Conservation (phyloP, 1,284 basidiomycete species). For the Ceratobasidium sp. region DNA sequence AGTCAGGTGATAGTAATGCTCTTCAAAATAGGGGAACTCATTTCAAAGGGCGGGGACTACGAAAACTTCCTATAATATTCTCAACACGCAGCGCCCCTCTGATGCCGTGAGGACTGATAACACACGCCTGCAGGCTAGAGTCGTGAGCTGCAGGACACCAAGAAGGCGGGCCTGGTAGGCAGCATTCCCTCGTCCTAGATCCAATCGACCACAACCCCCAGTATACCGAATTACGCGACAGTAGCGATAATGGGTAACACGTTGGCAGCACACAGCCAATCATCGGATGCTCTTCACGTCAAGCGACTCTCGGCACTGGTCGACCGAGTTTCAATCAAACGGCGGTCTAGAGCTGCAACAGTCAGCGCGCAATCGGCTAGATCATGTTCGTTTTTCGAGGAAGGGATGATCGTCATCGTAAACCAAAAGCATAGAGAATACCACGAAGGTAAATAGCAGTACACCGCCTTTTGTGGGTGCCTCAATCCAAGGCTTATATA, state of each 20-base stretch:
- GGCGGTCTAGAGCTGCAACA: conserved; percentile 1
- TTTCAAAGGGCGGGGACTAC: background rate
- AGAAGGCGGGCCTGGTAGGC: conserved; percentile 1
- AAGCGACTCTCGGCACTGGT: conserved; percentile 33
- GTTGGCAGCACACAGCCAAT: conserved; percentile 2
- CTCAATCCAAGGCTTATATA: too few relatives aligned
- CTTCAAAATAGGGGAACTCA: conserved; percentile 4
- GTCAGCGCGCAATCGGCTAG: background rate
- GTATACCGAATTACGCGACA: background rate
- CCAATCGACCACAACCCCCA: conserved; percentile 2
- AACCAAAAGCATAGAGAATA: conserved; percentile 26
- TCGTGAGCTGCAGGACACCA: conserved; percentile 17
- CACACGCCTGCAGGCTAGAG: conserved; percentile 27
- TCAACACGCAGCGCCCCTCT: conserved; percentile 25
- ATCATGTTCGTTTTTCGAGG: conserved; percentile 41
- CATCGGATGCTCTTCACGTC: background rate
- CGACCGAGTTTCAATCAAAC: conserved; percentile 18
- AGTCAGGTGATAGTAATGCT: background rate
- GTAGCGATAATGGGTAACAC: conserved; percentile 36
- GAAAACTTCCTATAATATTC: conserved; percentile 1
- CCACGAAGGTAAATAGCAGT: too few relatives aligned
- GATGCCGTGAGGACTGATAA: conserved; percentile 13
- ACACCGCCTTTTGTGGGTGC: too few relatives aligned
- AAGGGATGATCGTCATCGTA: conserved; percentile 37
- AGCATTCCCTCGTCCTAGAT: conserved; percentile 32